Evolutionary conservation across 495 filamentous ascomycete species (phyloP), one percentile per base, ranked within the genome.

Genomic region (Penicillium bovifimosum): DNA sequence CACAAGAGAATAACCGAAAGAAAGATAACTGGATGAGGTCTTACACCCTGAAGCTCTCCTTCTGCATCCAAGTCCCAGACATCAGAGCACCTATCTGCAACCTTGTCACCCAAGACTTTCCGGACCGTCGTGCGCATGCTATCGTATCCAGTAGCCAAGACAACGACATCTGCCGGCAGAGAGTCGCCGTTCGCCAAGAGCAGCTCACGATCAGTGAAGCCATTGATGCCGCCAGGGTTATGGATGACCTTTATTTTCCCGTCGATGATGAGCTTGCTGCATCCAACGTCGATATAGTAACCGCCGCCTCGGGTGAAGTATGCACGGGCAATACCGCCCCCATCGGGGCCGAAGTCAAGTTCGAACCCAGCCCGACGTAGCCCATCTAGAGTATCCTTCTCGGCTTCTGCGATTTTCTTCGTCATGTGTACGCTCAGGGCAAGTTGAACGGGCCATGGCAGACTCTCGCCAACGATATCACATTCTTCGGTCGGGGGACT

Each of bases 11-110:
- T 41, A 11, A 43, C 2, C 16, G 13, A 43, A 18, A 6, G 53
- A 28, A 13, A n/a, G 16, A 29, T n/a, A n/a, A n/a, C n/a, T n/a
- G 7, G 24, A 26, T 41, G 3, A 7, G 4, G 11, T 44, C 67
- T 47, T 62, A 73, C 70, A 47, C 70, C 74, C 18, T 73, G 76
- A 52, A 83, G 63, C 67, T 93, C 89, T 1, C 88, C 89, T 58
- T 93, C 89, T 33, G 83, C 75, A 55, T 92, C 82, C 57, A 88
- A 78, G 3, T 86, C 88, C 88, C 90, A 95, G 17, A 92, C 83
- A 69, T 88, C 83, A 20, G 74, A 76, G 1, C 83, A 72, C 14
- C 76, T 72, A 58, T 86, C 82, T 1, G 82, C 86, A 18, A 91
- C 64, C 34, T 79, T 76, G 50, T 88, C 81, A 2, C 88, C 88